phyloP scores from a whole-genome alignment of 2,329 filamentous ascomycete species.

The Rutstroemia sp. region DNA sequence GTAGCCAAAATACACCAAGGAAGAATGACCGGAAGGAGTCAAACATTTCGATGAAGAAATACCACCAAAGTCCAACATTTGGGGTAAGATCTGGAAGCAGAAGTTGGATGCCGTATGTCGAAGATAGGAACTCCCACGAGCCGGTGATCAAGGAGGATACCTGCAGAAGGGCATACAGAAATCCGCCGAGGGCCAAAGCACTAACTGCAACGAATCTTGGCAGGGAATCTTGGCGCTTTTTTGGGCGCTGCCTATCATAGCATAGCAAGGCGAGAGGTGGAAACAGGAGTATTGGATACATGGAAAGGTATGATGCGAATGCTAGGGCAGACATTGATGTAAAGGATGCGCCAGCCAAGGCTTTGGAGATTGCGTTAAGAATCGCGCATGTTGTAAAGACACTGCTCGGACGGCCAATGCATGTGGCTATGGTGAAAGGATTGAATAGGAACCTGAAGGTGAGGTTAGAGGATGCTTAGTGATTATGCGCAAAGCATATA shows the following conservation, averaged over 20 bases:
- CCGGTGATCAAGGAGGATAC: conserved; percentile 69
- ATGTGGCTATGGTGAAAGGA: conserved; percentile 86
- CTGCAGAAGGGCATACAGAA: conserved; percentile 55
- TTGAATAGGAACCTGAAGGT: conserved; percentile 76
- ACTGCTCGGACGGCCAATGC: conserved; percentile 80
- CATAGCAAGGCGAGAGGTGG: conserved; percentile 75
- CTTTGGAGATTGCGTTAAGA: conserved; percentile 74
- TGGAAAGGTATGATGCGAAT: conserved; percentile 82
- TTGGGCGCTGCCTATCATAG: conserved; percentile 51
- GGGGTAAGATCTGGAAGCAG: conserved; percentile 87
- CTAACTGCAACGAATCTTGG: conserved; percentile 47
- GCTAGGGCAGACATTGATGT: conserved; percentile 79
- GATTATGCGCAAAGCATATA: background rate
- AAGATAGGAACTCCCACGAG: conserved; percentile 81
- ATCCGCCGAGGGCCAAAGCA: conserved; percentile 43
- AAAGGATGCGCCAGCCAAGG: conserved; percentile 63
- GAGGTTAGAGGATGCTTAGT: background rate
- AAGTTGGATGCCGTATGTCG: conserved; percentile 90
- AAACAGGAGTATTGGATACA: conserved; percentile 84
- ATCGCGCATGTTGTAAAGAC: conserved; percentile 86
- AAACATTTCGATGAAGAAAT: conserved; percentile 99
- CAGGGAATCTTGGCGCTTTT: conserved; percentile 31
- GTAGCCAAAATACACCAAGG: conserved; percentile 95
- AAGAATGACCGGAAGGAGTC: conserved; percentile 97
- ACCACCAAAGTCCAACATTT: conserved; percentile 98